Evolutionary conservation across 108 stramenopile species (phyloP).

Genomic region (Thalassiosira profunda): DNA sequence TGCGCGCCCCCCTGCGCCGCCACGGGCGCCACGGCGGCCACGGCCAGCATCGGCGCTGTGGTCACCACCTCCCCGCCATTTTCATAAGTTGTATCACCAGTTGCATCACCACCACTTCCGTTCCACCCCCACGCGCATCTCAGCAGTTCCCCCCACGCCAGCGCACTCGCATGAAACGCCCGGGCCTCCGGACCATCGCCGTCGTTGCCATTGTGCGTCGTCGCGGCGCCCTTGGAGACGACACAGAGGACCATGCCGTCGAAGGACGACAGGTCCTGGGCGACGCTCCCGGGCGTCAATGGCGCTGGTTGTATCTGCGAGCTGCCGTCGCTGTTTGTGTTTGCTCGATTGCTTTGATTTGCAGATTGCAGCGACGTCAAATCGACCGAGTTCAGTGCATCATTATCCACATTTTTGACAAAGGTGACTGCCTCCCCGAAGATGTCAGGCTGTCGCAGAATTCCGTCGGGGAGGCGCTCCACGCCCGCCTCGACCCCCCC

Average conservation of each 20-base stretch:
- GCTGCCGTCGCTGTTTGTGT: too few species aligned
- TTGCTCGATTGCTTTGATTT: slow-evolving; percentile 9
- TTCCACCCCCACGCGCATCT: slow-evolving; percentile 65
- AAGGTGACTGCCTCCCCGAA: slow-evolving; percentile 85
- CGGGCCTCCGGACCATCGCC: slow-evolving; percentile 69
- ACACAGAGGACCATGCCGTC: slow-evolving; percentile 72
- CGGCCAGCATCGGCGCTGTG: slow-evolving; percentile 74
- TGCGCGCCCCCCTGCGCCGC: slow-evolving; percentile 70
- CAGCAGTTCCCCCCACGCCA: slow-evolving; percentile 75
- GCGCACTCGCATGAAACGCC: slow-evolving; percentile 69
- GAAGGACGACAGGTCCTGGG: slow-evolving; percentile 55
- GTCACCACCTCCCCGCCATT: not conserved
- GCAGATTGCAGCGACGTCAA: not conserved
- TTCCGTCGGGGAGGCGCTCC: slow-evolving; percentile 15
- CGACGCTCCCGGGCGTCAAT: not conserved
- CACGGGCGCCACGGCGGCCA: slow-evolving; percentile 76
- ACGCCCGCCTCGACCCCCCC: too few species aligned
- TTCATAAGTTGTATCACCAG: not conserved
- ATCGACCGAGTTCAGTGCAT: slow-evolving; percentile 2
- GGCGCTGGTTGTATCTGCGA: too few species aligned
- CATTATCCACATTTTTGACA: slow-evolving; percentile 21
- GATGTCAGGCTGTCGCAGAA: slow-evolving; percentile 60
- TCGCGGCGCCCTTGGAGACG: slow-evolving; percentile 73
- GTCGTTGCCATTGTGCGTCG: slow-evolving; percentile 67
- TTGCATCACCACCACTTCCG: not conserved